Evolutionary conservation across 2,329 filamentous ascomycete species (phyloP), one percentile per base, ranked within the genome.

Genomic region (Cladosporium sp.): DNA sequence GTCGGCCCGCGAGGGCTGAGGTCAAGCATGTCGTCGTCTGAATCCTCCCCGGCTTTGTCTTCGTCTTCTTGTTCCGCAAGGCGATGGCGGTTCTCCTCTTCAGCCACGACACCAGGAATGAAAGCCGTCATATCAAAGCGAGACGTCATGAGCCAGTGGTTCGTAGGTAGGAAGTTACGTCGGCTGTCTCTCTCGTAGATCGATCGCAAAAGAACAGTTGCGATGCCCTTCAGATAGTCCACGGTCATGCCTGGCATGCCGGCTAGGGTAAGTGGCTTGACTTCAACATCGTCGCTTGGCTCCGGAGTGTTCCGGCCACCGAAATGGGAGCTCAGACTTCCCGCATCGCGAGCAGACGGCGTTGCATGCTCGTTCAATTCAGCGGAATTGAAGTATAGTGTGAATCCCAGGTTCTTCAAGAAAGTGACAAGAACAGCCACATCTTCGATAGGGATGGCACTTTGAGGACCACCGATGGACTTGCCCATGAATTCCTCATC

Each of bases 131-230:
- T 94, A 66, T 97, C 89, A 58, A 97, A 90, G 19, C 80, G 79
- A 60, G 85, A 87, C 0, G 89, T 94, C 92, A 97, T 97, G 35
- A 97, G 79, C 94, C 94, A 99, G 71, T 96, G 92, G 49, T 85
- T 83, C n/a, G 80, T 75, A 1, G 91, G 88, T 20, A 97, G 75
- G 69, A 97, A 97, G 28, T 83, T 86, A 20, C 92, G 85, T 59
- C 94, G 82, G 7, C 94, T 99, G 72, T 97, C 93, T 71, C 93
- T 82, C 73, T 97, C 92, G 70, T 97, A 97, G 8, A 97, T 78
- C 81, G 95, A 93, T 57, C 88, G 87, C 68, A 97, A 79, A 0
- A 95, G 81, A 3, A 86, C 86, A 2, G 91, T 95, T 6, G 91
- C 84, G 2, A 93, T 79, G n/a, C 82, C 84, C 67, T 90, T 89